Evolutionary conservation across 2,329 filamentous ascomycete species (phyloP), one percentile per base, ranked within the genome.

Genomic region (Alternaria solani): DNA sequence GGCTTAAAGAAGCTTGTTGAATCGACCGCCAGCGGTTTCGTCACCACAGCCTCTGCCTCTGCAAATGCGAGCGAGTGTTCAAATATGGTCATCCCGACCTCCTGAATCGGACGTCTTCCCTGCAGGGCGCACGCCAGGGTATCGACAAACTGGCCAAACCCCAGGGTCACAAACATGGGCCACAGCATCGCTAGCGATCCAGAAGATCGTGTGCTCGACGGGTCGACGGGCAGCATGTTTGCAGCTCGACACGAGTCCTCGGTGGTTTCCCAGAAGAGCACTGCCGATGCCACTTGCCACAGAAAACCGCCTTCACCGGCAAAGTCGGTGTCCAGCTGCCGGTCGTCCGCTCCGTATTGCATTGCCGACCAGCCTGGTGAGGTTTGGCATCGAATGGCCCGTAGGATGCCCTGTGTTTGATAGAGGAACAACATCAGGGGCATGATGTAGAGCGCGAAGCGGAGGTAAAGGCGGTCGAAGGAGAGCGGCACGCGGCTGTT

Each of bases 61-160:
- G 94, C 93, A 80, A 98, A 99, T 2, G 94, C 94, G 8, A 99
- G 84, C 0, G 94, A 97, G 74, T 97, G 94, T 76, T 99, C 95
- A 71, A 98, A 97, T 2, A 97, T 86, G 0, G 94, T 97, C 92
- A 98, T 97, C 18, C 93, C 94, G 1, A 93, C 96, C 79, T 98
- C 95, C 0, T 92, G 90, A 64, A 91, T 87, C 0, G 92, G 87
- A 2, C 88, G 86, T 2, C 91, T 88, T 32, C 94, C 94, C 76
- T 97, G 93, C 7, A 98, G 85, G 9, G 94, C 92, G 76, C 93
- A 96, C 4, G 91, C 90, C 9, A 98, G 81, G 0, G 92, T 95
- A 78, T 98, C 95, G 20, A 97, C 81, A 68, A 98, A 94, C 74
- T 97, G 92, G 68, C 93, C 94, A 2, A 89, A 79, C 64, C 86